Percentiles rank a stretch among this genome's conserved stretches.
phyloP scores from a whole-genome alignment of 1,139 yeast species.

The Sugiyamaella pinicola region DNA sequence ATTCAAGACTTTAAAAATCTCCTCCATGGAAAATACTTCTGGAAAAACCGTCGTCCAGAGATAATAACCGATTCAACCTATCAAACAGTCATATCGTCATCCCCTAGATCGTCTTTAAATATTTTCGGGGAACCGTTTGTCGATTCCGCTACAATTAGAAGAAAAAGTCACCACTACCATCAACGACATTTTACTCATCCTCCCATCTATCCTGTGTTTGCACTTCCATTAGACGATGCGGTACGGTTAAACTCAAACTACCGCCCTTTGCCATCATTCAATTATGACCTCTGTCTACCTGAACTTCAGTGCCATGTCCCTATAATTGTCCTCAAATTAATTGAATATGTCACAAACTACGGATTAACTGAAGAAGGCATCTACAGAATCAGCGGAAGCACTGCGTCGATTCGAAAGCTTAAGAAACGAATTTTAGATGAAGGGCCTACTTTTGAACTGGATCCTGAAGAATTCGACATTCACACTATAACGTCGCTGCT shows the following conservation, averaged over 20 bases:
- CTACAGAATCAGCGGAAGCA: constrained; percentile 78
- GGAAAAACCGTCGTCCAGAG: constrained; percentile 13
- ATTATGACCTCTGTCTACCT: constrained; percentile 12
- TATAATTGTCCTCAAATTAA: constrained; percentile 31
- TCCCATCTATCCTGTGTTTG: constrained; percentile 30
- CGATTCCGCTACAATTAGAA: neutral
- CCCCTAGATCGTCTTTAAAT: constrained; percentile 2
- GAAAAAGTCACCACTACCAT: neutral
- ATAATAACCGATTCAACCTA: constrained; percentile 14
- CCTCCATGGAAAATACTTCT: constrained; percentile 17
- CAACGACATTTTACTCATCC: neutral
- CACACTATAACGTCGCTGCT: constrained; percentile 83
- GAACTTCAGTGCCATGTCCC: constrained; percentile 33
- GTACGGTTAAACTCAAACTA: constrained; percentile 26
- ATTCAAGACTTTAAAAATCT: constrained; percentile 6
- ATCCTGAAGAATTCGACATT: constrained; percentile 67
- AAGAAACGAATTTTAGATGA: constrained; percentile 32
- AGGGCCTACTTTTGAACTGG: constrained; percentile 63
- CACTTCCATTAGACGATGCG: constrained; percentile 35
- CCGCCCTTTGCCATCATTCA: neutral
- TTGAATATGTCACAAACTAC: constrained; percentile 29
- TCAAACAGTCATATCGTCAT: neutral
- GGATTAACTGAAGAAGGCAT: constrained; percentile 82
- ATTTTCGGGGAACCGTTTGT: neutral
- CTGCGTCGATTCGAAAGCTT: constrained; percentile 54